Evolutionary conservation across 805 yeast species (phyloP).

Genomic region (Ogataea thermomethanolica): DNA sequence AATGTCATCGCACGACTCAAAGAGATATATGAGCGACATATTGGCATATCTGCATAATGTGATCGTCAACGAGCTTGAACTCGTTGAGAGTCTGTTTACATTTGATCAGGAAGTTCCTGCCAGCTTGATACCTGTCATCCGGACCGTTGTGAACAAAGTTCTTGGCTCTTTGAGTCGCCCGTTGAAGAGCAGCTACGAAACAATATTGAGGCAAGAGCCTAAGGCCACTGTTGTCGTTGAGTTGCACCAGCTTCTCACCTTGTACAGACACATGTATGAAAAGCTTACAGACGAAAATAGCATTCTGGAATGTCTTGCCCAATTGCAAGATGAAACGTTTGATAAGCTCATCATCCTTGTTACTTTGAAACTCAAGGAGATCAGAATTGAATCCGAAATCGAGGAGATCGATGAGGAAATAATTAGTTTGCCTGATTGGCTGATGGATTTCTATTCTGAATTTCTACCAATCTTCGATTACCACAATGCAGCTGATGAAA

Average conservation of each 20-base stretch:
- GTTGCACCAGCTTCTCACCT: conserved; percentile 57
- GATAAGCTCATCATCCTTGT: conserved; percentile 40
- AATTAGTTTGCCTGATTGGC: conserved; percentile 77
- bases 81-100: conserved; percentile 59
- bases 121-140: conserved; percentile 25
- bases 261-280: conserved; percentile 68
- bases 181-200: conserved; percentile 61
- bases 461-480: conserved; percentile 55
- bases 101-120: conserved; percentile 27
- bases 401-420: conserved; percentile 48
- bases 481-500: conserved; percentile 29
- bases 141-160: conserved; percentile 44
- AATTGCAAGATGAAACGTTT: conserved; percentile 33
- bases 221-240: conserved; percentile 53
- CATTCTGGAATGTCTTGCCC: conserved; percentile 26
- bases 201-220: conserved; percentile 61
- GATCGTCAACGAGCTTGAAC: conserved; percentile 83
- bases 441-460: conserved; percentile 59
- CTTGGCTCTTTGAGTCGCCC: conserved; percentile 57
- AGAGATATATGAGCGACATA: conserved; percentile 79
- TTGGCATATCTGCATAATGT: conserved; percentile 84
- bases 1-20: conserved; percentile 72
- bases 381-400: conserved; percentile 31
- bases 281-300: conserved; percentile 35
- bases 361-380: conserved; percentile 35